Evolutionary conservation across 2,329 filamentous ascomycete genomes (phyloP), one percentile per base, ranked within the genome.

Genomic region (Diaporthe citrichinensis): DNA sequence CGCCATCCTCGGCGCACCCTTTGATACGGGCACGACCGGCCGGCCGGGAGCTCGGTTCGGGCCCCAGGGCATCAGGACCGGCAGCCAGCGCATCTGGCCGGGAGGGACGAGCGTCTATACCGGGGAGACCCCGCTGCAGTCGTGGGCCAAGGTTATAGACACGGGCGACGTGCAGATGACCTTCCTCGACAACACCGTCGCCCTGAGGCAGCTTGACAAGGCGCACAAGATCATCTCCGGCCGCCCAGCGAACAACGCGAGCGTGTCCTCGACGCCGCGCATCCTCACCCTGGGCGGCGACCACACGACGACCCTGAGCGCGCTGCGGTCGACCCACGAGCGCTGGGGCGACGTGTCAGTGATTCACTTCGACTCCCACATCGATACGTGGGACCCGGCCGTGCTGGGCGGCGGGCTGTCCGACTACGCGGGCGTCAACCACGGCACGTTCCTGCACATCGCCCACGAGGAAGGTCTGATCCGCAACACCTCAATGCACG

Each of bases 111-210:
- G 57, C 34, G 25, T 77, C 41, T 77, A 77, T 67, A 77, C 76
- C 15, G 76, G 76, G 3, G 51, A 53, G 58, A 41, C 41, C 44
- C 71, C 74, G 28, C 67, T 76, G 55, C 53, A 58, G 36, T 58
- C 68, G 28, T 77, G 76, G 76, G 76, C 76, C 2, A 51, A 17
- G 20, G 88, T 96, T 62, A 88, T 95, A 51, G 94, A 96, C 84
- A 96, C 94, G 80, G 94, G 94, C 44, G 94, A 96, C 79, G 94
- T 95, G 73, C 93, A 93, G 2, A 87, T 95, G 76, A 94, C 93
- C 0, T 94, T 93, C 15, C 92, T 96, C 78, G 94, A 96, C 84
- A 96, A 96, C 81, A 90, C 87, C 0, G 85, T 95, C 0, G 94
- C 94, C 0, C 85, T 96, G 74, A 88, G 89, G 20, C 94, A 96